Evolutionary conservation across 306 rosid genomes (phyloP).

Genomic region (Abrus pulchellus): DNA sequence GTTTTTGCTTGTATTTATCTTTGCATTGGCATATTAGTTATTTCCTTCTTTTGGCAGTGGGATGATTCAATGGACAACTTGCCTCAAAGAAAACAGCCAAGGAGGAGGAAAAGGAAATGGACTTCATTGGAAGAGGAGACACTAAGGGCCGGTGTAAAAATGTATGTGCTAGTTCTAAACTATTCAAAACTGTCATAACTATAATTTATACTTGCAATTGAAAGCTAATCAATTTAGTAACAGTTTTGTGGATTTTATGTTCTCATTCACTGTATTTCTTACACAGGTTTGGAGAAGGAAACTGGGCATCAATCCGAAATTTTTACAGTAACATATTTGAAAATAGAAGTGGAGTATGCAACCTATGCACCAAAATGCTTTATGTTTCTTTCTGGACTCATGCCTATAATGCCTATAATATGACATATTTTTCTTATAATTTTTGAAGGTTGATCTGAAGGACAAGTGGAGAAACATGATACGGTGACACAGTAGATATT

Average conservation of each 20-base stretch:
- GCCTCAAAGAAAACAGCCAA: conserved; percentile 46
- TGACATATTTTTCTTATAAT: not conserved
- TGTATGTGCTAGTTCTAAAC: conserved; percentile 59
- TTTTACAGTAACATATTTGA: conserved; percentile 62
- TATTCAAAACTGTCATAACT: conserved; percentile 37
- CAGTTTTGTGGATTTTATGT: conserved; percentile 35
- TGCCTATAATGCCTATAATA: conserved; percentile 21
- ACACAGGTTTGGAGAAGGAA: conserved; percentile 81
- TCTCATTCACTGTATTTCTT: conserved; percentile 44
- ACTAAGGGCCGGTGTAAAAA: conserved; percentile 67
- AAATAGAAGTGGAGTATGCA: conserved; percentile 73
- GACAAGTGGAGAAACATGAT: conserved; percentile 94
- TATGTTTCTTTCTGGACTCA: conserved; percentile 29
- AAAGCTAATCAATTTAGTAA: conserved; percentile 9
- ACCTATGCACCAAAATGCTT: conserved; percentile 17
- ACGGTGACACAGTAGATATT: conserved; percentile 32
- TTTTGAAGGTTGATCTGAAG: conserved; percentile 83
- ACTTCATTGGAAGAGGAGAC: conserved; percentile 76
- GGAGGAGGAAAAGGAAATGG: conserved; percentile 78
- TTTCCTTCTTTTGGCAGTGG: conserved; percentile 66
- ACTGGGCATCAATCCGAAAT: conserved; percentile 71
- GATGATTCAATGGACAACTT: conserved; percentile 66
- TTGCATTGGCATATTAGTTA: conserved; percentile 24
- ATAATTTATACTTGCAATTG: conserved; percentile 14
- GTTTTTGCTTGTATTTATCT: conserved; percentile 15